Base-by-base conservation (phyloP, 108 stramenopile species). In the Aurantiochytrium sp. region DNA sequence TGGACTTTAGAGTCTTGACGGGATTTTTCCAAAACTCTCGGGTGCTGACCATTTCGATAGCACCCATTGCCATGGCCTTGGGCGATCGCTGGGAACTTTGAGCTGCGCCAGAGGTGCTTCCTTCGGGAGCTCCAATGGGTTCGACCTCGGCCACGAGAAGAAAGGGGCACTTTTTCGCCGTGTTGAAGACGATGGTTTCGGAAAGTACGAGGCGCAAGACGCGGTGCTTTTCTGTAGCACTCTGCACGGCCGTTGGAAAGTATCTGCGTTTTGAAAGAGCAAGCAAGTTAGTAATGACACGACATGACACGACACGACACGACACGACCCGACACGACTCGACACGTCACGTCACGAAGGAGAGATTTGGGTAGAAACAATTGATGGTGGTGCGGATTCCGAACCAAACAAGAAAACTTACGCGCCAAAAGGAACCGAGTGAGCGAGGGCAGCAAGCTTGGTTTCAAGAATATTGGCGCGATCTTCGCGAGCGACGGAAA, bases 21-120 rank as follows among this genome's bases (percentile, higher is more conserved):
- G 76, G 76, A 45, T 83, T 83, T 45, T 83, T 83, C 76, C 76
- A 83, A 83, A 83, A 83, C 12, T 83, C 76, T 6, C 51, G 45
- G 10, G 76, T 53, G 51, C 49, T 53, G 23, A 83, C 76, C 76
- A 83, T 83, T 45, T 83, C 76, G 25, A 83, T 53, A 12, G 76
- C 76, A 12, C 49, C 49, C 25, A 53, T 47, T 12, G 76, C 76
- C 49, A 53, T n/a, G 45, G n/a, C 28, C 45, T 28, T 47, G 25
- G 76, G 76, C 6, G 76, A 53, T 8, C 76, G 76, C 51, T 2
- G 3, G 19, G 45, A 6, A 12, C 64, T 18, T 69, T 16, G 8
- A 8, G 64, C 25, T 69, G 64, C 64, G 64, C 64, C 64, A 8
- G 64, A 69, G 43, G 44, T 18, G n/a, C 23, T 53, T 23, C 49